Base-by-base conservation (phyloP, 192 early-diverging fungal genomes). In the Linderina pennispora region DNA sequence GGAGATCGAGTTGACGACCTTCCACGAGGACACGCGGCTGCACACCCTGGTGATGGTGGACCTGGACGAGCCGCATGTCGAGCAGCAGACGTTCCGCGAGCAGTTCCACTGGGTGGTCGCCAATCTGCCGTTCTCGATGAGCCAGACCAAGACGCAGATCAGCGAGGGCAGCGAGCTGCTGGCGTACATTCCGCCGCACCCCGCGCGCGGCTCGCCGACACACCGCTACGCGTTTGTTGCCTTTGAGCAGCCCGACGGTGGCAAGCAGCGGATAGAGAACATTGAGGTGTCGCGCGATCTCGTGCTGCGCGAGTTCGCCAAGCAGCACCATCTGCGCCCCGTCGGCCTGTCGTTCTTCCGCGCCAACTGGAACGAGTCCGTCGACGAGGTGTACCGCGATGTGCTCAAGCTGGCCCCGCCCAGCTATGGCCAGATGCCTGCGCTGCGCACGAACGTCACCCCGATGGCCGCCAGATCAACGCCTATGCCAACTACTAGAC, bases 1-100 rank as follows among this genome's bases (percentile, higher is more conserved):
- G 9, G 55, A 50, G 20, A 55, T 87, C 19, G 59, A 73, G 47
- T 46, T 83, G 23, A 75, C 67, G 16, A 75, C 78, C 15, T 85
- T 83, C 57, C 83, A 85, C 40, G 60, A 74, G n/a, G 85, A 85
- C 6, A 53, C 75, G 20, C 71, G 77, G 37, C 65, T 82, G 31
- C 84, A 89, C 28, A 89, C 87, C 11, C 40, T 89, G 31, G 57
- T 80, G 19, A 66, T 89, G 65, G 70, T 85, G 18, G 85, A 89
- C 55, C 77, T 84, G 32, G 82, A 80, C 58, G 69, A 68, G 40
- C 87, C 87, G 24, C 79, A 79, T 55, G 74, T 71, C 22, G 65
- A 67, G 48, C 74, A 79, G 33, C 58, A 82, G 55, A 57, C 79
- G 14, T 89, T 81, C 53, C 79, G 81, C 42, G 78, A 84, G 58